Conservation (phyloP, 164 flowering plant species). For the Vitis rotundifolia region DNA sequence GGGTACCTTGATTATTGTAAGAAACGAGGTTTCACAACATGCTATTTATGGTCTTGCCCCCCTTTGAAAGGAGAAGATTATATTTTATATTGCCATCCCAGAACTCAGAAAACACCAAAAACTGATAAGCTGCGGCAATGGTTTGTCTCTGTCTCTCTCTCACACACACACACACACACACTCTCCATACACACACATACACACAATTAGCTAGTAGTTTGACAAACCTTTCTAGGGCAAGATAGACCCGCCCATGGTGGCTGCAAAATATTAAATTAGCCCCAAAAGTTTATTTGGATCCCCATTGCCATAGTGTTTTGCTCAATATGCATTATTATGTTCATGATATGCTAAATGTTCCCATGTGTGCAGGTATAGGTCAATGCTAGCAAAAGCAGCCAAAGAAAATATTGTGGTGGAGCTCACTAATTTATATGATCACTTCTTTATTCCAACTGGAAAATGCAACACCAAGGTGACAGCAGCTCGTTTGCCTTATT, state of each 20-base stretch:
- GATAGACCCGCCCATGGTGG: no score
- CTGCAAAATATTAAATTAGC: no score
- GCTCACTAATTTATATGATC: constrained; percentile 49
- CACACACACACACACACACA: neutral
- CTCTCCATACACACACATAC: neutral
- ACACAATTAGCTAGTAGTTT: no score
- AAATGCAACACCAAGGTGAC: constrained; percentile 45
- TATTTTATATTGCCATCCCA: constrained; percentile 59
- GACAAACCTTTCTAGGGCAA: no score
- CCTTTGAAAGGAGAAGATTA: constrained; percentile 66
- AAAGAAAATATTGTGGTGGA: constrained; percentile 45
- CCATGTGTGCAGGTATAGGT: constrained; percentile 45
- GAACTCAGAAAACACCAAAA: constrained; percentile 50
- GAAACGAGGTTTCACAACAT: constrained; percentile 55
- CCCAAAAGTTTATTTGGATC: no score
- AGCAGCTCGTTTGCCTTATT: constrained; percentile 67
- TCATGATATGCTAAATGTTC: neutral
- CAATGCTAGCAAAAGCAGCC: constrained; percentile 54
- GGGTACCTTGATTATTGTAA: constrained; percentile 75
- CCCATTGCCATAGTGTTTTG: neutral
- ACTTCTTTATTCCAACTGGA: constrained; percentile 39
- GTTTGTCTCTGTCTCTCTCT: constrained; percentile 24
- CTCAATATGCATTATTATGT: neutral
- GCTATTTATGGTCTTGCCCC: constrained; percentile 73
- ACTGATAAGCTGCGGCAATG: constrained; percentile 51